A percentile compares a stretch with the other conserved stretches of the same genome.
Evolutionary conservation across 495 filamentous ascomycete genomes (phyloP).

Genomic region (Oleoguttula mirabilis): DNA sequence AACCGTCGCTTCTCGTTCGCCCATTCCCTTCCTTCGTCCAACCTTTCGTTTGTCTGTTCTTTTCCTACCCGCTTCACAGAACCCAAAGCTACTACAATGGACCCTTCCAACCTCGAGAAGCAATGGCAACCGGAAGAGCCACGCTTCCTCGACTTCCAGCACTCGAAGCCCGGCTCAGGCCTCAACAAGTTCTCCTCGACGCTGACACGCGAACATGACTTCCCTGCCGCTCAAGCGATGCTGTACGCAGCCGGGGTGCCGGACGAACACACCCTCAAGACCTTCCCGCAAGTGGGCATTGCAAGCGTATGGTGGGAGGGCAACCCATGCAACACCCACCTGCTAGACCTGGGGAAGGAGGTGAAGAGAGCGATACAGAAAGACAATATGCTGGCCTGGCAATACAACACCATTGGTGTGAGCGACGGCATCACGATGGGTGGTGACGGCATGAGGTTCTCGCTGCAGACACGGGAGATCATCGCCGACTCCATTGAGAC

Average conservation of each 20-base stretch:
- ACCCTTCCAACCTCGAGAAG: conserved; percentile 32
- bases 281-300: conserved; percentile 75
- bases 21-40: neutral
- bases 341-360: conserved; percentile 80
- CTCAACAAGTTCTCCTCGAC: conserved; percentile 61
- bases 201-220: conserved; percentile 78
- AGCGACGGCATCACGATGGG: conserved; percentile 96
- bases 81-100: conserved; percentile 27
- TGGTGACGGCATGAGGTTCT: conserved; percentile 92
- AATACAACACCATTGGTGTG: conserved; percentile 89
- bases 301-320: conserved; percentile 98
- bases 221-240: conserved; percentile 94
- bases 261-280: conserved; percentile 73
- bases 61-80: neutral
- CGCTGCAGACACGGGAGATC: conserved; percentile 85
- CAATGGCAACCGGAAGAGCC: conserved; percentile 37
- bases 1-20: too few relatives aligned
- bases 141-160: conserved; percentile 51
- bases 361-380: conserved; percentile 74
- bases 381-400: conserved; percentile 81
- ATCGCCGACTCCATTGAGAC: conserved; percentile 95
- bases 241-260: conserved; percentile 88
- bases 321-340: conserved; percentile 69
- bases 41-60: neutral
- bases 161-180: conserved; percentile 43